Base-by-base conservation (phyloP, 805 yeast genomes). In the Kodamaea leandrae region DNA sequence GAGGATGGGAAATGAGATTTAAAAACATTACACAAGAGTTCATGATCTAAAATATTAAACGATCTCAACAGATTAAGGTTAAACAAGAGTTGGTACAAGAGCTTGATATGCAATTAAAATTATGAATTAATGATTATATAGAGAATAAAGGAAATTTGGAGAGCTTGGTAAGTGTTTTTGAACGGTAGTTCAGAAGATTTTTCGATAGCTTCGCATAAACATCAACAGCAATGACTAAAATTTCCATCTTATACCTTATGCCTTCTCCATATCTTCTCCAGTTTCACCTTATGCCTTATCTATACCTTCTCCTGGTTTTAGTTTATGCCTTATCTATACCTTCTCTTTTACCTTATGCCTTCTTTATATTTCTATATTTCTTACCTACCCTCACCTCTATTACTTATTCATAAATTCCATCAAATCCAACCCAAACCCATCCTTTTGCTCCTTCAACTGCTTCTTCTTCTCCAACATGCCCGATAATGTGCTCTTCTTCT, bases 401-500 rank as follows among this genome's bases (percentile, higher is more conserved):
- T 43, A 47, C 38, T 40, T 8, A 9, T 12, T 43, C 48, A 44
- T 47, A 25, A 47, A 47, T 41, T 74, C 78, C 61, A 72, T 73
- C 27, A 79, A 57, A 49, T 72, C 71, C 19, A 78, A 57, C 17
- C 60, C 53, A 10, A 57, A 42, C n/a, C 55, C 52, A 25, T 51
- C 55, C 25, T 52, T 59, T 16, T 55, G 50, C 39, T 55, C 57
- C 44, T 64, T 62, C 19, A 61, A 64, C 32, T 63, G 60, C 44
- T 68, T 70, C 54, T 72, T 76, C 39, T 62, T 60, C 24, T 61
- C 60, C 26, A 78, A 54, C 45, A 77, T 50, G 41, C 57, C 66
- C 2, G 69, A 57, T 18, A 77, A 56, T 14, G 71, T 65, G 43
- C 65, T 72, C 51, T 62, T 62, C 53, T 72, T 76, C 34, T 77